phyloP scores from a whole-genome alignment of 768 basidiomycete species.

The Phanerochaete carnosa region DNA sequence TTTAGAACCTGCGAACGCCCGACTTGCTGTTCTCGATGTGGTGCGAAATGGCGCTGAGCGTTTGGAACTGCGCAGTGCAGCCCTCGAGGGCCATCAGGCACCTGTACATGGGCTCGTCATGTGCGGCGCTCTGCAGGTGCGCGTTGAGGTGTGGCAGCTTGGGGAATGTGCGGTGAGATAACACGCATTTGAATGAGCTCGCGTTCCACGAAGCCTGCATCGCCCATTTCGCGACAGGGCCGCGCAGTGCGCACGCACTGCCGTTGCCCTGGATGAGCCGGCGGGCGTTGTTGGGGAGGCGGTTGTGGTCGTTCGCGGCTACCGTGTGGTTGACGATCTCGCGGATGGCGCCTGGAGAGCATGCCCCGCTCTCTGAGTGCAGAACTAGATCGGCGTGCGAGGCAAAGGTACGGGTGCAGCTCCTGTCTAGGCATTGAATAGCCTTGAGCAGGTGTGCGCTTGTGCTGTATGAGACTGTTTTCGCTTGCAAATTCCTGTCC shows the following conservation, averaged over 20 bases:
- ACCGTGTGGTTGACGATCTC: slow-evolving; percentile 32
- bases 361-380: slow-evolving; percentile 62
- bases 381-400: slow-evolving; percentile 51
- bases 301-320: slow-evolving; percentile 37
- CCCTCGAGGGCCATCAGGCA: slow-evolving; percentile 41
- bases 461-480: slow-evolving; percentile 41
- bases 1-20: slow-evolving; percentile 47
- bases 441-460: slow-evolving; percentile 38
- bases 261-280: slow-evolving; percentile 41
- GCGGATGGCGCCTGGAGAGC: slow-evolving; percentile 44
- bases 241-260: slow-evolving; percentile 5
- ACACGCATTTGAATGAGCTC: slow-evolving; percentile 54
- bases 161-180: slow-evolving; percentile 47
- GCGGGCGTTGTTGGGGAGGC: slow-evolving; percentile 50
- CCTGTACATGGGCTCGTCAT: slow-evolving; percentile 48
- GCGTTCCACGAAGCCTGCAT: slow-evolving; percentile 42
- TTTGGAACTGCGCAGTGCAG: slow-evolving; percentile 42
- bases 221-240: slow-evolving; percentile 34
- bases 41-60: slow-evolving; percentile 57
- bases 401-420: slow-evolving; percentile 46
- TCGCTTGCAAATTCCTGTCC: slow-evolving; percentile 34
- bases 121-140: slow-evolving; percentile 62
- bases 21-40: slow-evolving; percentile 66
- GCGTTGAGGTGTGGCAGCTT: slow-evolving; percentile 48
- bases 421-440: slow-evolving; percentile 31